Conservation (phyloP, 2,329 filamentous ascomycete species). For the Madurella fahalii region DNA sequence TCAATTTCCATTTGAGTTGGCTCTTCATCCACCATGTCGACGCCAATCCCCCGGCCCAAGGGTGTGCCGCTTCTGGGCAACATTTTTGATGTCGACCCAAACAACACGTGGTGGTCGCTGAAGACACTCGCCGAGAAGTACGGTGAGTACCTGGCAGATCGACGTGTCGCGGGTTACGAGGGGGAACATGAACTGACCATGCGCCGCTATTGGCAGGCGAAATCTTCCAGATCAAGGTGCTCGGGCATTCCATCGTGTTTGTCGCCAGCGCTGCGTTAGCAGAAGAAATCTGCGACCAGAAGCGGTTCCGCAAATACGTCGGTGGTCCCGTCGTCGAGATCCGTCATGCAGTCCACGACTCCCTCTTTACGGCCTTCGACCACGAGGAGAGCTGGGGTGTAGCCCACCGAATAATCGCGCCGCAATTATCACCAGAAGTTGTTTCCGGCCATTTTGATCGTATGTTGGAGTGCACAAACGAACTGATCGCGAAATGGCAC, state of each 20-base stretch:
- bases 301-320: constrained; percentile 51
- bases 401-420: constrained; percentile 50
- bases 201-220: constrained; percentile 32
- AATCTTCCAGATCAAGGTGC: constrained; percentile 42
- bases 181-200: background rate
- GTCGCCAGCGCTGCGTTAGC: constrained; percentile 39
- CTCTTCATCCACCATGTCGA: constrained; percentile 33
- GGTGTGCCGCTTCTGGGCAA: constrained; percentile 50
- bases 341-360: constrained; percentile 45
- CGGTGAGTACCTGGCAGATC: constrained; percentile 13
- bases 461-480: constrained; percentile 45
- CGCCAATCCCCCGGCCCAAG: constrained; percentile 47
- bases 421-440: constrained; percentile 35
- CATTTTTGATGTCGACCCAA: constrained; percentile 45
- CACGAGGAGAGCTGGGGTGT: constrained; percentile 47
- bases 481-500: constrained; percentile 49
- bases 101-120: constrained; percentile 47
- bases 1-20: background rate
- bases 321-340: constrained; percentile 52
- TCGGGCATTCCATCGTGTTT: constrained; percentile 40
- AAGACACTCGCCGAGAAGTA: constrained; percentile 43
- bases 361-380: constrained; percentile 51
- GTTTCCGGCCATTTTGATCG: constrained; percentile 41
- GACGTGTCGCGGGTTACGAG: background rate
- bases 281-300: constrained; percentile 47